These are phyloP conservation scores for Usnea hakonensis DNA, from an alignment of 495 filamentous ascomycete genomes.

Conservation along the genomic window DNA sequence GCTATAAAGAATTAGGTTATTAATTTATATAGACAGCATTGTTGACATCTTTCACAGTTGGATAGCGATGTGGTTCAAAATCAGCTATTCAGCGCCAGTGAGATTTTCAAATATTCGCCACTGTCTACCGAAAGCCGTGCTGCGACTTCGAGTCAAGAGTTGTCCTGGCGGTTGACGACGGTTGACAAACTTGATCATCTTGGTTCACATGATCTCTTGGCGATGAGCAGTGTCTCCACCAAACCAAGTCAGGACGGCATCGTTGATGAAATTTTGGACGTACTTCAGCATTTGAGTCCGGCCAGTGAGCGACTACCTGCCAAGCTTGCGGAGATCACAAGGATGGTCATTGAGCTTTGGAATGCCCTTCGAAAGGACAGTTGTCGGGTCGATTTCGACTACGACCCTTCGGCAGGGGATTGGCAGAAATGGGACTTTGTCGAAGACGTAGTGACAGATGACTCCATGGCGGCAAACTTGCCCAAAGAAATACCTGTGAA, in stretches of 20 bases:
- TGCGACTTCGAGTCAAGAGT: slow-evolving; percentile 7
- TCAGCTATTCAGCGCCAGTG: background rate
- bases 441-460: background rate
- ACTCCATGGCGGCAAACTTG: background rate
- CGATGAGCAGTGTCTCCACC: background rate
- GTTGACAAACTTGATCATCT: slow-evolving; percentile 11
- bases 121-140: slow-evolving; percentile 2
- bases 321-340: slow-evolving; percentile 8
- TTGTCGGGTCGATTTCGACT: slow-evolving; percentile 10
- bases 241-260: background rate
- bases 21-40: too few relatives aligned
- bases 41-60: slow-evolving; percentile 8
- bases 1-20: too few relatives aligned
- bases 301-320: background rate
- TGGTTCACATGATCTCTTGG: background rate
- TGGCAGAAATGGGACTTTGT: slow-evolving; percentile 4
- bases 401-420: slow-evolving; percentile 1
- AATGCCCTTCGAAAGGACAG: slow-evolving; percentile 6
- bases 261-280: slow-evolving; percentile 5
- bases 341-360: slow-evolving; percentile 1
- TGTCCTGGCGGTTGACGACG: slow-evolving; percentile 6
- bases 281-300: slow-evolving; percentile 6
- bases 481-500: background rate
- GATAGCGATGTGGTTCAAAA: slow-evolving; percentile 8
- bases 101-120: slow-evolving; percentile 6